Conservation (phyloP, 2,329 filamentous ascomycete genomes). For the Hypoxylon sp. region DNA sequence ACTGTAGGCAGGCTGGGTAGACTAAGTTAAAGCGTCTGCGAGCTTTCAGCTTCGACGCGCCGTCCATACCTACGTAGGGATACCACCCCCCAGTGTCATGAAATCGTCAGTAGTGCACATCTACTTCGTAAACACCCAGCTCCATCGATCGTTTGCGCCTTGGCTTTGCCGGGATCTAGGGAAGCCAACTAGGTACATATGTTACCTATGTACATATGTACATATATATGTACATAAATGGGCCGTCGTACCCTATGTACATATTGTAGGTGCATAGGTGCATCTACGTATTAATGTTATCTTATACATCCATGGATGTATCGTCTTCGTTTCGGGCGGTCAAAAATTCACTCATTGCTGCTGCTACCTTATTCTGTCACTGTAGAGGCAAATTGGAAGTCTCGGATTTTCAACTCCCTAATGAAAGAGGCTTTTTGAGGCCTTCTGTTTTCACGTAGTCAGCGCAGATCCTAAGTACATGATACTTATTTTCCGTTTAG, state of each 20-base stretch:
- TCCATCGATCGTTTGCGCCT: conserved; percentile 28
- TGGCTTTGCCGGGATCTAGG: conserved; percentile 26
- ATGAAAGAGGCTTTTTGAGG: conserved; percentile 28
- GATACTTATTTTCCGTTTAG: conserved; percentile 17
- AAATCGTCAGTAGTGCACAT: conserved; percentile 27
- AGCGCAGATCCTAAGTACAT: conserved; percentile 12
- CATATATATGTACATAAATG: not conserved
- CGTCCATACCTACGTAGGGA: too few species aligned
- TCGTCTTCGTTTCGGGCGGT: too few species aligned
- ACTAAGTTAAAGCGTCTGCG: not conserved
- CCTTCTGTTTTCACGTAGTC: not conserved
- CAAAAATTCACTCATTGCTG: conserved; percentile 35
- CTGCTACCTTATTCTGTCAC: conserved; percentile 23
- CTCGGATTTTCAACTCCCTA: conserved; percentile 13
- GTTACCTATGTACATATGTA: not conserved
- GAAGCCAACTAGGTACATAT: conserved; percentile 3
- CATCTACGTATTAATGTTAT: too few species aligned
- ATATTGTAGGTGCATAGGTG: too few species aligned
- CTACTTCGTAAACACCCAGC: conserved; percentile 14
- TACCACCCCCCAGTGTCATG: conserved; percentile 1
- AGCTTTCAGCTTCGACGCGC: conserved; percentile 9
- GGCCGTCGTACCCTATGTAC: too few species aligned
- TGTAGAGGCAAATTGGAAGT: conserved; percentile 8
- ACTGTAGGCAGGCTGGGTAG: too few species aligned
- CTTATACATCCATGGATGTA: too few species aligned